Base-by-base conservation (phyloP, 768 basidiomycete genomes). In the Leucocoprinus sp. region DNA sequence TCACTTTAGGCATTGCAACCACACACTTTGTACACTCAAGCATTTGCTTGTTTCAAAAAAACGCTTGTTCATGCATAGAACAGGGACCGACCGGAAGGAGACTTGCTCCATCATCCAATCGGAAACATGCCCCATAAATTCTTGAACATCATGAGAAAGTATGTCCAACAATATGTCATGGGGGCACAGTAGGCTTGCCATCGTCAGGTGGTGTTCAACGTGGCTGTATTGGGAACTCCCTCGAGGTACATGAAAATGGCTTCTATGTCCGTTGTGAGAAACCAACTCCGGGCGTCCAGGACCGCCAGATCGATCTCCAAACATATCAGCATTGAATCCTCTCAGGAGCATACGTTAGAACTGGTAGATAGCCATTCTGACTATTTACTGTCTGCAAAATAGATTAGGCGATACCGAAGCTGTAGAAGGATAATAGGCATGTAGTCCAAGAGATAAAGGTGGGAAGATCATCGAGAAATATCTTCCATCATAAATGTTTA, bases 171-270 rank as follows among this genome's bases (percentile, higher is more conserved):
- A 31, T 4, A 2, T 14, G 18, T 26, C 24, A 19, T 33, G 12
- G 22, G 37, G 37, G 37, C 19, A 27, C 2, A 7, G 19, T 28
- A n/a, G 42, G 22, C 21, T 23, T 8, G 23, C 31, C 21, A n/a
- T 24, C 21, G 18, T 45, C 44, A 45, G 44, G 44, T 45, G 44
- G 23, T 24, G 8, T n/a, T 26, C 33, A n/a, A 26, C 9, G 22
- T 22, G 21, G 27, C 11, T 34, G 26, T 21, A 35, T 33, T 9
- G 18, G 17, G 22, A 28, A 28, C 18, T 27, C 15, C 19, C 11
- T 28, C 22, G 27, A 15, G 11, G 21, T 36, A 8, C 33, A 26
- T 22, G 18, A 17, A 12, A 17, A 11, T n/a, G 3, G 2, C 9
- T 12, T 38, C 8, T 29, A 45, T 37, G 37, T 37, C 36, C 37